These are phyloP conservation scores for Pelargonium nanum DNA, from an alignment of 345 rosid species.

Conservation along the genomic window DNA sequence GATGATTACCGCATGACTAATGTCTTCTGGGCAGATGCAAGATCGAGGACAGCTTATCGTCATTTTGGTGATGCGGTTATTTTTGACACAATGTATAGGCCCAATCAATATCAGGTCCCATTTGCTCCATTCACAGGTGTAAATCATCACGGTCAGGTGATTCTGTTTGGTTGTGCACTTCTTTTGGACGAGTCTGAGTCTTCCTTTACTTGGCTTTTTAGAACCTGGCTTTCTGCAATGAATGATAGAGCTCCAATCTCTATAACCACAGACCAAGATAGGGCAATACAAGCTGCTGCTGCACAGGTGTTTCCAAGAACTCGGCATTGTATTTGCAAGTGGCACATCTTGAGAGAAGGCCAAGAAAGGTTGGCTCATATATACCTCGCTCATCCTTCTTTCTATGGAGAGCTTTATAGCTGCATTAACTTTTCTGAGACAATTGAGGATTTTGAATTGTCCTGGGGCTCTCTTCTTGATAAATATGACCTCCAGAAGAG, in stretches of 20 bases:
- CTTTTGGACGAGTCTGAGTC: constrained; percentile 60
- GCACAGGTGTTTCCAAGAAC: constrained; percentile 49
- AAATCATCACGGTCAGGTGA: constrained; percentile 58
- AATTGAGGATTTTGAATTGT: constrained; percentile 52
- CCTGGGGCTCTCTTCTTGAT: constrained; percentile 40
- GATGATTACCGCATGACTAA: constrained; percentile 53
- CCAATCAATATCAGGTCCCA: constrained; percentile 61
- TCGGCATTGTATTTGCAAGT: constrained; percentile 58
- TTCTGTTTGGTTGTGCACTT: constrained; percentile 59
- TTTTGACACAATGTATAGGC: constrained; percentile 60
- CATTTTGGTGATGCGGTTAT: constrained; percentile 57
- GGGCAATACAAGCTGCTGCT: constrained; percentile 55
- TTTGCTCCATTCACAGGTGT: constrained; percentile 62
- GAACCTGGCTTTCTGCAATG: constrained; percentile 58
- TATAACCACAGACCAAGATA: constrained; percentile 60
- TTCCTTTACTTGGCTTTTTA: constrained; percentile 55
- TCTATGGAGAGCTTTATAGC: constrained; percentile 49
- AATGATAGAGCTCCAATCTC: constrained; percentile 43
- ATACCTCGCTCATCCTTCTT: constrained; percentile 48
- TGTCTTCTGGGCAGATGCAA: constrained; percentile 70
- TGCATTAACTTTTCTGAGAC: constrained; percentile 56
- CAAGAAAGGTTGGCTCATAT: constrained; percentile 58
- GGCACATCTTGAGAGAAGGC: constrained; percentile 69
- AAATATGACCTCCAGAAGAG: constrained; percentile 39
- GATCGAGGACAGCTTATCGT: constrained; percentile 50